Evolutionary conservation across 2,329 filamentous ascomycete species (phyloP).

Genomic region (Cadophora malorum): DNA sequence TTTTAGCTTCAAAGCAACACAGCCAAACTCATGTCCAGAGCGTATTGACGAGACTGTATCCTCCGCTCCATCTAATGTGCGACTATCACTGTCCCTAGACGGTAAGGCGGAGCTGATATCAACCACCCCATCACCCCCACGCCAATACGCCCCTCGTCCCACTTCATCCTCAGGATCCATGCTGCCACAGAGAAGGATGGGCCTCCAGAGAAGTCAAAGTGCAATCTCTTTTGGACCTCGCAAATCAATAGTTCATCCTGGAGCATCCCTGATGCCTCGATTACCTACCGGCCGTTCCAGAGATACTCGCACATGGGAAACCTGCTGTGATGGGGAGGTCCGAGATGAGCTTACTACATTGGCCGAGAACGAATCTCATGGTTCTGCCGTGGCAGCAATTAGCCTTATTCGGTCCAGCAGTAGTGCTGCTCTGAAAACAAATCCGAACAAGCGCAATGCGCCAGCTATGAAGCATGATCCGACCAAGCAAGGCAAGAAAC

Average conservation of each 20-base stretch:
- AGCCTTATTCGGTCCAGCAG: slow-evolving; percentile 78
- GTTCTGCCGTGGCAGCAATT: slow-evolving; percentile 82
- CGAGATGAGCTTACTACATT: slow-evolving; percentile 82
- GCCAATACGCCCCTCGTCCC: slow-evolving; percentile 57
- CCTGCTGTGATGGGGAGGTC: slow-evolving; percentile 79
- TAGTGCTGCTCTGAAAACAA: slow-evolving; percentile 57
- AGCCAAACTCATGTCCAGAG: slow-evolving; percentile 43
- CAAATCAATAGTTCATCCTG: slow-evolving; percentile 56
- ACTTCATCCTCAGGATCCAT: slow-evolving; percentile 54
- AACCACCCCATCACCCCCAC: slow-evolving; percentile 70
- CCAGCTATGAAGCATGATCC: slow-evolving; percentile 45
- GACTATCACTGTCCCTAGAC: slow-evolving; percentile 83
- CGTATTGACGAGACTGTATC: slow-evolving; percentile 35
- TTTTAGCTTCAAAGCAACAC: slow-evolving; percentile 35
- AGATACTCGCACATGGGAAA: slow-evolving; percentile 87
- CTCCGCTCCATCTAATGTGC: slow-evolving; percentile 54
- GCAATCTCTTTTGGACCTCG: slow-evolving; percentile 65
- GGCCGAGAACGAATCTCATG: slow-evolving; percentile 79
- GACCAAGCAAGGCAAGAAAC: slow-evolving; percentile 58
- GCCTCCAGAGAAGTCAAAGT: slow-evolving; percentile 74
- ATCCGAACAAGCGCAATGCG: slow-evolving; percentile 70
- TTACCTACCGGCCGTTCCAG: slow-evolving; percentile 77
- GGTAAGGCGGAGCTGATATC: slow-evolving; percentile 87
- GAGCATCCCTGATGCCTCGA: slow-evolving; percentile 51
- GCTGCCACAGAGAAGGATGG: slow-evolving; percentile 49